These are phyloP conservation scores for Penicillium frequentans DNA, from an alignment of 2,329 filamentous ascomycete species.

Conservation along the genomic window DNA sequence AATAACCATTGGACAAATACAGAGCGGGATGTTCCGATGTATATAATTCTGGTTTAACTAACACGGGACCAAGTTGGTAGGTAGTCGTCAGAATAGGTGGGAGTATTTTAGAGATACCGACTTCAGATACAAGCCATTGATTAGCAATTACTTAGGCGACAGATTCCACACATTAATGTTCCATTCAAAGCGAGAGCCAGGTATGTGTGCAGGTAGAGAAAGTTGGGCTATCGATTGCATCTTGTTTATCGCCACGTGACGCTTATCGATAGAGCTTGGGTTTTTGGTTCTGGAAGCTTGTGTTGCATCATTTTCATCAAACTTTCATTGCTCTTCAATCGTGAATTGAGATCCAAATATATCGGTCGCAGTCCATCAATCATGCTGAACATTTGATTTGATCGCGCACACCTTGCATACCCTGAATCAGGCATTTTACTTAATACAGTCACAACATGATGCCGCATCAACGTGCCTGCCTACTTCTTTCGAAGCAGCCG, in stretches of 20 bases:
- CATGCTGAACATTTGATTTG: neutral
- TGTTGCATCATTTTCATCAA: neutral
- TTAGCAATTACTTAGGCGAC: no score
- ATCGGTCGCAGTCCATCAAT: neutral
- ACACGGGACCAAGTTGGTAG: no score
- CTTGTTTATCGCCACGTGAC: constrained; percentile 20
- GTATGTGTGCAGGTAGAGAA: neutral
- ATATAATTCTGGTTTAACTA: no score
- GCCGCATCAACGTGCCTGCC: constrained; percentile 7
- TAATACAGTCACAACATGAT: constrained; percentile 4
- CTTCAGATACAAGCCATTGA: no score
- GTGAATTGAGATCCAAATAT: neutral
- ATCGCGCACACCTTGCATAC: neutral
- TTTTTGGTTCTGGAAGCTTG: neutral
- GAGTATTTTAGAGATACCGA: no score
- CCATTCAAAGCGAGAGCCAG: no score
- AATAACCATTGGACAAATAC: no score
- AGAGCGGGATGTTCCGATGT: no score
- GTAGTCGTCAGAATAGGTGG: no score
- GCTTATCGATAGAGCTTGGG: constrained; percentile 12
- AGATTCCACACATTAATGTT: no score
- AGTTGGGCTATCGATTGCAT: no score
- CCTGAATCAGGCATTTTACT: neutral
- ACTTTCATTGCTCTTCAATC: neutral
- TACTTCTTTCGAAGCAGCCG: constrained; percentile 10